A percentile compares a stretch with the other conserved stretches of the same genome.
These are phyloP conservation scores for Immersiporthe knoxdaviesiana DNA, from an alignment of 2,329 filamentous ascomycete genomes.

Conservation along the genomic window DNA sequence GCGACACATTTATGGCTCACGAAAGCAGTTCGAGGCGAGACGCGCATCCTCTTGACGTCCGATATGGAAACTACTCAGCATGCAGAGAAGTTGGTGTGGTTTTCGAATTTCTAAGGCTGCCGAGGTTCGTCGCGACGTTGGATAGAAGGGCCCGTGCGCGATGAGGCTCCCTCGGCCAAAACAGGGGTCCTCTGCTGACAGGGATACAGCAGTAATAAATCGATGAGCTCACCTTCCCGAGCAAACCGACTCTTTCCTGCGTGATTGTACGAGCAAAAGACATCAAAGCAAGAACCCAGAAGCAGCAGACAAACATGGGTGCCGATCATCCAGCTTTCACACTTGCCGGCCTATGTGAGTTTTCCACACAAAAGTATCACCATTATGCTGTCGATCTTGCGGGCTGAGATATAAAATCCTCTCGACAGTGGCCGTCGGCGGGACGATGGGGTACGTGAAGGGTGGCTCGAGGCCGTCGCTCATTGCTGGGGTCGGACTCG, in stretches of 20 bases:
- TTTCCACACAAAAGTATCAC: not conserved
- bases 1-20: not conserved
- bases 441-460: constrained; percentile 38
- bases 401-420: constrained; percentile 18
- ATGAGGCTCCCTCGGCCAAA: constrained; percentile 13
- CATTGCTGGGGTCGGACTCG: constrained; percentile 39
- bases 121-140: constrained; percentile 9
- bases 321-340: constrained; percentile 48
- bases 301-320: constrained; percentile 25
- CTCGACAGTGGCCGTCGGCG: constrained; percentile 39
- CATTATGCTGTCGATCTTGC: not conserved
- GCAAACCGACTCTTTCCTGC: not conserved
- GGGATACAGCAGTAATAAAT: constrained; percentile 1
- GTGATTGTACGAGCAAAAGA: not conserved
- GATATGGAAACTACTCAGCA: too few relatives aligned
- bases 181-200: constrained; percentile 6
- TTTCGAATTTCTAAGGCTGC: not conserved
- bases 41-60: not conserved
- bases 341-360: constrained; percentile 44
- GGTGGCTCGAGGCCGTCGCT: constrained; percentile 40
- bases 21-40: not conserved
- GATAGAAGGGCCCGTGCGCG: constrained; percentile 10
- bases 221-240: not conserved
- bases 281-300: not conserved
- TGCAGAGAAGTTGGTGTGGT: too few relatives aligned